phyloP scores from a whole-genome alignment of 31 red algal species.

The Endocladia muricata region DNA sequence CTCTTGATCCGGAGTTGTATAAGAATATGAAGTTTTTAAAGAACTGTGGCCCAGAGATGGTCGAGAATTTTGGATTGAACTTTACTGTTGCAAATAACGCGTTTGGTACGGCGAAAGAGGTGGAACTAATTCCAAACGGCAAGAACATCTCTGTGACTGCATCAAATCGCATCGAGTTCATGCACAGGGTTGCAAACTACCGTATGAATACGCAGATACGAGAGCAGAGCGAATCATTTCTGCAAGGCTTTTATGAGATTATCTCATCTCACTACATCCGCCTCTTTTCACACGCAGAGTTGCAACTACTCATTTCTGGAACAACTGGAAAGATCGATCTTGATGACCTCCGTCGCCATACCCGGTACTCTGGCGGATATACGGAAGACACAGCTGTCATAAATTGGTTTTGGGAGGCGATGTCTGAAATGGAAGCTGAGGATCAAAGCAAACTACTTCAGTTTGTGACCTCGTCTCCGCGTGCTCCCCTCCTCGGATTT shows the following conservation, averaged over 20 bases:
- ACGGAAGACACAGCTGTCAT: conserved; percentile 67
- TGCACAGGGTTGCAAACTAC: conserved; percentile 91
- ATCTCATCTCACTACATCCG: conserved; percentile 77
- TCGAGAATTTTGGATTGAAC: conserved; percentile 88
- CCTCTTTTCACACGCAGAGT: conserved; percentile 86
- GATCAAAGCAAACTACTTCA: conserved; percentile 81
- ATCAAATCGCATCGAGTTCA: conserved; percentile 93
- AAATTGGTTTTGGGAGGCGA: conserved; percentile 86
- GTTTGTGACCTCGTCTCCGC: conserved; percentile 96
- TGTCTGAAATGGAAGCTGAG: conserved; percentile 74
- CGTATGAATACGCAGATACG: conserved; percentile 89
- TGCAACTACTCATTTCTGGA: conserved; percentile 91
- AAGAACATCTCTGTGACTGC: conserved; percentile 72
- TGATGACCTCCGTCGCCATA: conserved; percentile 67
- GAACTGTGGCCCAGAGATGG: conserved; percentile 37
- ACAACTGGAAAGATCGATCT: conserved; percentile 78
- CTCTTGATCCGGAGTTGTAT: conserved; percentile 90
- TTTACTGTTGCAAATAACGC: conserved; percentile 92
- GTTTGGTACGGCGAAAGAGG: conserved; percentile 64
- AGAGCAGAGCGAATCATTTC: conserved; percentile 80
- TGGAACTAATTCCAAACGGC: conserved; percentile 78
- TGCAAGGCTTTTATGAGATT: conserved; percentile 80
- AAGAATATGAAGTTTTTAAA: conserved; percentile 89
- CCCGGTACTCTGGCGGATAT: conserved; percentile 92
- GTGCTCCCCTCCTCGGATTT: conserved; percentile 95